A percentile compares a stretch with the other conserved stretches of the same genome.
These are phyloP conservation scores for Physaria fendleri DNA, from an alignment of 345 rosid genomes.

Conservation along the genomic window DNA sequence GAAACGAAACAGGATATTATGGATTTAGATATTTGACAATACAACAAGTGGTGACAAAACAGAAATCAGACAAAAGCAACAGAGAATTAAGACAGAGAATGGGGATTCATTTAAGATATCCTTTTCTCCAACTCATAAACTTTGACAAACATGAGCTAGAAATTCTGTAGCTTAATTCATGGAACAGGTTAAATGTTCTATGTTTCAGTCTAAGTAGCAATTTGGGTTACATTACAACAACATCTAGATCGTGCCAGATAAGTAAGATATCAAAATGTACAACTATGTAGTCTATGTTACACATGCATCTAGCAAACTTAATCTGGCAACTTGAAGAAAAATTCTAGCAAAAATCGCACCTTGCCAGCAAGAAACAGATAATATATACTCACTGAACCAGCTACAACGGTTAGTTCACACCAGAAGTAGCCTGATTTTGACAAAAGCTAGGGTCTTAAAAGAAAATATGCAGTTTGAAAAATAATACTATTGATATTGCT, in stretches of 20 bases:
- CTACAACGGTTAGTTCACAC: neutral
- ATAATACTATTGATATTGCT: neutral
- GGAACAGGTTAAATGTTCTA: neutral
- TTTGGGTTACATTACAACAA: neutral
- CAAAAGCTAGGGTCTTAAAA: neutral
- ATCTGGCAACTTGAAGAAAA: neutral
- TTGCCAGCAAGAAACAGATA: neutral
- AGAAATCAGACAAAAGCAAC: neutral
- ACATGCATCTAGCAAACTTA: neutral
- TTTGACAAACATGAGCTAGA: neutral
- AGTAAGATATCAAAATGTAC: neutral
- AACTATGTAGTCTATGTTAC: neutral
- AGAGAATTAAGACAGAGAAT: neutral
- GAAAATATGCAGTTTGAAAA: neutral
- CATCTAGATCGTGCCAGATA: conserved; percentile 3
- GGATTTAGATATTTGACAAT: neutral
- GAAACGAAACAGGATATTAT: neutral
- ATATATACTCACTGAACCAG: neutral
- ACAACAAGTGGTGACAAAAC: neutral
- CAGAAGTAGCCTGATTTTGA: neutral
- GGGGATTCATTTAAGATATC: neutral
- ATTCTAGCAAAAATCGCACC: neutral
- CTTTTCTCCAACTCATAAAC: neutral
- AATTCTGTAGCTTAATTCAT: neutral
- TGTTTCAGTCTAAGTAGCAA: neutral